phyloP scores from a whole-genome alignment of 306 rosid genomes.

The Quercus dentata region DNA sequence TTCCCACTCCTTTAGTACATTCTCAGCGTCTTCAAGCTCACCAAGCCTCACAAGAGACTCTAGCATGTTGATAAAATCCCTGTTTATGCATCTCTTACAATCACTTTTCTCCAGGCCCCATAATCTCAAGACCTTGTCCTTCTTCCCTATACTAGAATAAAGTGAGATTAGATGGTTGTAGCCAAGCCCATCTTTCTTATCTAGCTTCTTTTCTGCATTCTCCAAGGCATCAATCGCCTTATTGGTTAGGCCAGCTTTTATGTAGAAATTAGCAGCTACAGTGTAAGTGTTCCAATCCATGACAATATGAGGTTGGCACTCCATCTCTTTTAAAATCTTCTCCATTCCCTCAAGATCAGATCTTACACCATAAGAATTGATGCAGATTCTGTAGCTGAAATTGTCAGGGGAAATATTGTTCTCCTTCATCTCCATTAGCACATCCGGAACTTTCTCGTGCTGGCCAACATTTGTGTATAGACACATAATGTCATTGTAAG shows the following conservation, averaged over 20 bases:
- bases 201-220: constrained; percentile 66
- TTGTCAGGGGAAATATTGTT: constrained; percentile 65
- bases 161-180: constrained; percentile 74
- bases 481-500: constrained; percentile 81
- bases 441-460: constrained; percentile 63
- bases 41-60: constrained; percentile 65
- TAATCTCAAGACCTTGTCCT: constrained; percentile 65
- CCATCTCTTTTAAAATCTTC: constrained; percentile 64
- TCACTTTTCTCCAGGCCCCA: constrained; percentile 63
- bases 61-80: constrained; percentile 57
- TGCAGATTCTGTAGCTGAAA: constrained; percentile 78
- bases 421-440: constrained; percentile 70
- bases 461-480: constrained; percentile 56
- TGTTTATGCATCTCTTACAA: constrained; percentile 69
- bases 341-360: constrained; percentile 62
- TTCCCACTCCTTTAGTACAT: constrained; percentile 69
- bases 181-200: constrained; percentile 56
- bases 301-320: constrained; percentile 48
- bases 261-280: constrained; percentile 59
- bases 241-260: constrained; percentile 39
- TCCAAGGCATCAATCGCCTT: constrained; percentile 58
- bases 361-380: constrained; percentile 63
- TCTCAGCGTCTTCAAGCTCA: constrained; percentile 69
- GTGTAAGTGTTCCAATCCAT: constrained; percentile 91
- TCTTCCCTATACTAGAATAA: constrained; percentile 47